Evolutionary conservation across 768 basidiomycete genomes (phyloP), one percentile per base, ranked within the genome.

Genomic region (Boletus barrowsii): DNA sequence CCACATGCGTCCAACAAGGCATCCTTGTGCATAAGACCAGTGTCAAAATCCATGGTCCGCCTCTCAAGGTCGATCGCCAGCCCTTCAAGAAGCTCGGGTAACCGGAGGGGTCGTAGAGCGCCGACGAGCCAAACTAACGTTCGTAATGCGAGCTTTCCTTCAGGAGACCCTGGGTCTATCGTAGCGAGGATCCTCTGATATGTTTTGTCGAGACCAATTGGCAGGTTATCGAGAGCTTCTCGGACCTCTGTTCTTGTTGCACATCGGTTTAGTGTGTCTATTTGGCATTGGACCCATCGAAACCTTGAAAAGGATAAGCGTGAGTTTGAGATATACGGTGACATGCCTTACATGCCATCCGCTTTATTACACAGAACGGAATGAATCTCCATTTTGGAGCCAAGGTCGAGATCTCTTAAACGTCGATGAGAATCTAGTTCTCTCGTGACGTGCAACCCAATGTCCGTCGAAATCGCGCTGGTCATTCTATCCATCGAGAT

Each of bases 221-320:
- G 61, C 6, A 63, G 41, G 36, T 49, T 55, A 7, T 60, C 40
- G 10, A 65, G 61, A 15, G 62, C 53, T 29, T 52, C 35, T 17
- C 58, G 41, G 11, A 65, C 39, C 7, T 62, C 57, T 17, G 35
- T 11, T 32, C 9, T 43, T 0, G 58, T 49, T 35, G 48, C 22
- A 29, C 64, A 65, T 39, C 43, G 47, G 7, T 51, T 45, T 5
- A 66, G 30, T 0, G 53, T 40, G 40, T 65, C 53, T 4, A 65
- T 51, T 4, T 65, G 64, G 32, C 64, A 65, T 5, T 66, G 50
- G 3, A 61, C 58, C 64, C 64, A 65, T 0, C 59, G 62, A 40
- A 66, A 63, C 64, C 64, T 63, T 40, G 18, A 5, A 15, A 40
- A 18, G 1, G 30, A 2, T 62, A 3, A 59, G 46, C 0, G 3